A percentile compares a stretch with the other conserved stretches of the same genome.
Conservation (phyloP, 768 basidiomycete species). For the Boletus vermiculosoides region DNA sequence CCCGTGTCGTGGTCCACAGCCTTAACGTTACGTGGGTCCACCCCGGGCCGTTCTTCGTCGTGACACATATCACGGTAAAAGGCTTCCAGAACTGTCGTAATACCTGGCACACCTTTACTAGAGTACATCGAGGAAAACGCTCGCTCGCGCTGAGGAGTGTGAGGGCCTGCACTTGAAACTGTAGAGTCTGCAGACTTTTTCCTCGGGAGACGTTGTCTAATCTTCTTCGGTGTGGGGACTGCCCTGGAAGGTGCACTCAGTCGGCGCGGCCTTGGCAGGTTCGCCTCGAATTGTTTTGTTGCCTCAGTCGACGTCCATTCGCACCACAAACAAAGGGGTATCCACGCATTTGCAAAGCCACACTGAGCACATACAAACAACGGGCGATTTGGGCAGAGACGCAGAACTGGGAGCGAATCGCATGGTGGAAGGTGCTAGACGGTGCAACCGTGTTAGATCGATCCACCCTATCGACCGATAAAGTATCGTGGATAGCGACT, state of each 20-base stretch:
- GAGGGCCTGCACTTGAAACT: constrained; percentile 19
- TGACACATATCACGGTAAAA: constrained; percentile 24
- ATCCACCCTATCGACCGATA: constrained; percentile 11
- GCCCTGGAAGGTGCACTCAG: constrained; percentile 29
- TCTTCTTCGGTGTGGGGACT: constrained; percentile 12
- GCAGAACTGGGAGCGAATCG: constrained; percentile 46
- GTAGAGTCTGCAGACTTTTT: constrained; percentile 25
- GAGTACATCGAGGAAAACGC: constrained; percentile 5
- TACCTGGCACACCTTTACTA: constrained; percentile 20
- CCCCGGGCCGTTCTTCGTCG: neutral
- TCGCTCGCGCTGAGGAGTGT: constrained; percentile 23
- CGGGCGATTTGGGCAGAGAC: constrained; percentile 41
- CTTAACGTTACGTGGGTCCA: constrained; percentile 16
- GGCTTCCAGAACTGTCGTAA: constrained; percentile 30
- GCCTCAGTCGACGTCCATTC: constrained; percentile 45
- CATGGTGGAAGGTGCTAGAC: constrained; percentile 44
- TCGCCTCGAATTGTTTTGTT: constrained; percentile 39
- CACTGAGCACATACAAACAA: constrained; percentile 47
- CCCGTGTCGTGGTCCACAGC: neutral
- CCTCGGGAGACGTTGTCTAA: constrained; percentile 6
- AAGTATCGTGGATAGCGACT: constrained; percentile 14
- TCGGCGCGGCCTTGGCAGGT: constrained; percentile 36
- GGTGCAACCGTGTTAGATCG: constrained; percentile 13
- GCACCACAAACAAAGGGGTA: constrained; percentile 53
- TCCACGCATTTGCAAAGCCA: constrained; percentile 46